Evolutionary conservation across 805 yeast species (phyloP), one percentile per base, ranked within the genome.

Genomic region (Nakazawaea molendinolei): DNA sequence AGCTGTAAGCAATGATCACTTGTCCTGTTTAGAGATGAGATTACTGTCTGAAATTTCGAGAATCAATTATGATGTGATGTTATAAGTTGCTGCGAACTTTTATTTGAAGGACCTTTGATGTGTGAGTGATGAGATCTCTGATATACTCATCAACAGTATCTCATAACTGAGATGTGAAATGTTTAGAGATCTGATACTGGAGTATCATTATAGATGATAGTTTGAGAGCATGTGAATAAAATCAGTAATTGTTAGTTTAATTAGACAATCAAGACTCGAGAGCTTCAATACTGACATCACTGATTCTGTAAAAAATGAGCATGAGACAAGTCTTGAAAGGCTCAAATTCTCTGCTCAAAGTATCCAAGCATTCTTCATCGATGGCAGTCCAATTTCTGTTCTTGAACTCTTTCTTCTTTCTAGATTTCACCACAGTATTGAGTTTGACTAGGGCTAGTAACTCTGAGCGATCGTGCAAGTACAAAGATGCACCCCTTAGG

Each of bases 401-500:
- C 34, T 67, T 60, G 32, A 60, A 59, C 36, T 56, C 51, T 47
- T 56, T 72, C 45, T 54, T 64, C 50, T 54, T 64, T 30, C 37
- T 46, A 46, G 44, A 62, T 40, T 48, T 56, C 43, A 42, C 62
- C 42, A 45, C 71, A 46, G 16, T 59, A 54, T 4, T 59, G 55
- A 50, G 9, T 18, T 70, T 69, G 5, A 76, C 53, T 31, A 68
- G 67, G 25, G 59, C 48, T 7, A 71, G 46, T 10, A 79, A 41
- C 4, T 67, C 65, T 0, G 78, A 79, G 36, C 82, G 60, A 30
- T 66, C 64, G 13, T 61, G 62, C 17, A 84, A 52, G 55, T 85
- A 89, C 20, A 66, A 54, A 0, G 86, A 71, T 40, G 79, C 72
- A 0, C 97, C 97, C 43, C 95, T 63, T 22, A 89, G 86, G 2